Percentiles rank a stretch among this genome's conserved stretches.
Evolutionary conservation across 495 filamentous ascomycete genomes (phyloP).

Genomic region (Hypoxylon cercidicola): DNA sequence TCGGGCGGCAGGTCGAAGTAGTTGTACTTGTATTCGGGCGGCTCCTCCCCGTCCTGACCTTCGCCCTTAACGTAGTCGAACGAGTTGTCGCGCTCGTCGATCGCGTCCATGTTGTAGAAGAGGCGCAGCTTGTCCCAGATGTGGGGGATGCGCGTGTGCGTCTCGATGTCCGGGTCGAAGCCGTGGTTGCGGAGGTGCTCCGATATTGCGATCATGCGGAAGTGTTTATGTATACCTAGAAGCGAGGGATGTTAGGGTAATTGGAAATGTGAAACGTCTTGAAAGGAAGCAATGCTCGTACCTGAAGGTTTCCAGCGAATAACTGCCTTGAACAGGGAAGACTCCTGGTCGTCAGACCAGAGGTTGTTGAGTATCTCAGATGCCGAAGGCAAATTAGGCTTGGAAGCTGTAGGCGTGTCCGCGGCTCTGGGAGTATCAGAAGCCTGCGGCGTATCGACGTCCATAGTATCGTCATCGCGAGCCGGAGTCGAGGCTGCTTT

Average conservation of each 20-base stretch:
- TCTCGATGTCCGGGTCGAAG: constrained; percentile 71
- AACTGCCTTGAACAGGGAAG: constrained; percentile 85
- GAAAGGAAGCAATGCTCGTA: constrained; percentile 50
- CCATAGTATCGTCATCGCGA: constrained; percentile 63
- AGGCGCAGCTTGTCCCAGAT: constrained; percentile 90
- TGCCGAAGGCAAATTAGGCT: constrained; percentile 48
- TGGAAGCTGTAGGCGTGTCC: constrained; percentile 45
- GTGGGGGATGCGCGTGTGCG: constrained; percentile 86
- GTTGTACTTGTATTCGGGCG: constrained; percentile 63
- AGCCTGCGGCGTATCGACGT: constrained; percentile 58
- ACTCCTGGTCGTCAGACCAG: constrained; percentile 97
- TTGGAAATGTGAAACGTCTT: background rate
- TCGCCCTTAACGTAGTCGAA: constrained; percentile 69
- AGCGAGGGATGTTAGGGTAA: too few relatives aligned
- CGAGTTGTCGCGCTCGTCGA: constrained; percentile 83
- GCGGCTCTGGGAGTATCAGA: constrained; percentile 55
- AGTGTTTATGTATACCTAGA: constrained; percentile 99
- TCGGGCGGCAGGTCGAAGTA: constrained; percentile 82
- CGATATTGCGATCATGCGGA: constrained; percentile 90
- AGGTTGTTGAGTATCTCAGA: constrained; percentile 67
- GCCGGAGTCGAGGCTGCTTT: constrained; percentile 53
- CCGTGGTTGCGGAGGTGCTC: constrained; percentile 88
- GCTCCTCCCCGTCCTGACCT: constrained; percentile 60
- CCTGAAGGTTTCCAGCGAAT: constrained; percentile 96
- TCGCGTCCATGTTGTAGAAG: constrained; percentile 86